Percentiles rank a stretch among this genome's conserved stretches.
Evolutionary conservation across 306 rosid genomes (phyloP).

Genomic region (Corylus avellana): DNA sequence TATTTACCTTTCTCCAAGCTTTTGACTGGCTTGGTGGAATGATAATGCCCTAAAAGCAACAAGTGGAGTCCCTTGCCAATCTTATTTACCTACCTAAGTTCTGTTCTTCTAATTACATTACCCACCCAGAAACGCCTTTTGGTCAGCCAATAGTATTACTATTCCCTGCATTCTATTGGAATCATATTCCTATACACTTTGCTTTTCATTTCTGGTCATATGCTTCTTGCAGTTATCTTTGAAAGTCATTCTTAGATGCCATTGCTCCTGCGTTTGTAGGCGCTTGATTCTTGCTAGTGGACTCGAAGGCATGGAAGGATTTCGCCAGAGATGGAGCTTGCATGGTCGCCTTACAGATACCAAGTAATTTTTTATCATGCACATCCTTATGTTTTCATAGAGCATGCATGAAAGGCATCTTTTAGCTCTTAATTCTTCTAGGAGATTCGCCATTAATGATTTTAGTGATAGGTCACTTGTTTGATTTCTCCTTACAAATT

Average conservation of each 20-base stretch:
- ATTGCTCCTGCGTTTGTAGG: conserved; percentile 45
- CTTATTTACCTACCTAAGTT: background rate
- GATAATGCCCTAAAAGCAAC: background rate
- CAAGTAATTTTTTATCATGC: conserved; percentile 50
- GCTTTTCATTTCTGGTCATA: background rate
- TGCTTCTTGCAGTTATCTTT: background rate
- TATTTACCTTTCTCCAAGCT: background rate
- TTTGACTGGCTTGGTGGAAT: background rate
- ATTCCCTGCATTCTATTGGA: background rate
- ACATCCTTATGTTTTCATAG: conserved; percentile 23
- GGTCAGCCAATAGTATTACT: background rate
- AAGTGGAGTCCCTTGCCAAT: background rate
- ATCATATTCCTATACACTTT: background rate
- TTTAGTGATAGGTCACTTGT: conserved; percentile 7
- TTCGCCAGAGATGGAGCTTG: conserved; percentile 92
- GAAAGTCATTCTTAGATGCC: conserved; percentile 8
- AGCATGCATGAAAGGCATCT: conserved; percentile 16
- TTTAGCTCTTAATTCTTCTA: conserved; percentile 1
- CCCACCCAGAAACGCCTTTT: background rate
- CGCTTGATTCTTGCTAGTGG: conserved; percentile 96
- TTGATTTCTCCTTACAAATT: background rate
- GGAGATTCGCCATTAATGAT: background rate
- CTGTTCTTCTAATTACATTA: background rate
- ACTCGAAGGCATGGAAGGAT: conserved; percentile 77
- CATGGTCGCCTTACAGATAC: conserved; percentile 87